A percentile compares a stretch with the other conserved stretches of the same genome.
phyloP scores from a whole-genome alignment of 495 filamentous ascomycete species.

The Letharia columbiana region DNA sequence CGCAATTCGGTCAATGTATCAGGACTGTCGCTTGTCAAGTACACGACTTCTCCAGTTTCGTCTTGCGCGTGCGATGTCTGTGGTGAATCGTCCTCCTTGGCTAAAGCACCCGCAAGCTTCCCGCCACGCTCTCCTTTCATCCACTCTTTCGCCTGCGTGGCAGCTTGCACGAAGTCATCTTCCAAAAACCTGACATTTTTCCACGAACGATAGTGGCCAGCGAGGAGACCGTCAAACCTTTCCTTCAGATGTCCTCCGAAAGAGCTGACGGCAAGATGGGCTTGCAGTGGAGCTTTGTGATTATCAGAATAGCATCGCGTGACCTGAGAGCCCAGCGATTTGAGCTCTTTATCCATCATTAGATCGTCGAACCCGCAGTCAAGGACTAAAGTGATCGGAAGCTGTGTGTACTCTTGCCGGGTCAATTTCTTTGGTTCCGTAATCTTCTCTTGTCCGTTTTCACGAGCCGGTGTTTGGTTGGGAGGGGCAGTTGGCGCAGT shows the following conservation, averaged over 20 bases:
- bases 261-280: conserved; percentile 64
- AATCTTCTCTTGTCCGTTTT: conserved; percentile 34
- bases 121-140: conserved; percentile 50
- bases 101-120: conserved; percentile 46
- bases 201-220: conserved; percentile 64
- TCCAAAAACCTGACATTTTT: conserved; percentile 62
- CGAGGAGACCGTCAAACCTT: conserved; percentile 66
- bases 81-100: conserved; percentile 34
- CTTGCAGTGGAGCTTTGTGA: conserved; percentile 50
- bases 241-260: conserved; percentile 68
- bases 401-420: conserved; percentile 36
- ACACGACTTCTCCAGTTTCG: conserved; percentile 58
- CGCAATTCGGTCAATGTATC: conserved; percentile 71
- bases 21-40: conserved; percentile 78
- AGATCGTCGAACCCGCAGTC: conserved; percentile 89
- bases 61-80: conserved; percentile 21
- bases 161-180: conserved; percentile 59
- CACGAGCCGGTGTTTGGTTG: conserved; percentile 32
- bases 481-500: conserved; percentile 23
- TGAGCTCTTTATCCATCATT: conserved; percentile 76
- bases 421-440: conserved; percentile 25
- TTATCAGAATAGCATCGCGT: conserved; percentile 87
- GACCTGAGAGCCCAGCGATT: conserved; percentile 72
- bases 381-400: conserved; percentile 72
- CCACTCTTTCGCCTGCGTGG: conserved; percentile 46